Base-by-base conservation (phyloP, 768 basidiomycete species). In the Termitomyces sp. region DNA sequence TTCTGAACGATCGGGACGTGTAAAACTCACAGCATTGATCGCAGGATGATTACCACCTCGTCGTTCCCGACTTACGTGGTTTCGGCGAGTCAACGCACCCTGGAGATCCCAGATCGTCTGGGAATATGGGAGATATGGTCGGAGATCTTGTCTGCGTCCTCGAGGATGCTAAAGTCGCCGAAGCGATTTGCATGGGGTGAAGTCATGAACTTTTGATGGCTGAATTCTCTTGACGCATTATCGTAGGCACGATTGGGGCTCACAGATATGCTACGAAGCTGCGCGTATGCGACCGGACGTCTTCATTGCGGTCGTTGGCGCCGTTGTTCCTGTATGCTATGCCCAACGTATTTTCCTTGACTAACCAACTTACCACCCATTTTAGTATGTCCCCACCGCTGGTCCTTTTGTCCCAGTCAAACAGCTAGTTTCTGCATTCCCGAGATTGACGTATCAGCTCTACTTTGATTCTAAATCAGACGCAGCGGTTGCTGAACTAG, bases 181-280 rank as follows among this genome's bases (percentile, higher is more conserved):
- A 80, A 15, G 84, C 81, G 0, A 75, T 85, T 38, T 90, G 86
- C 65, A 74, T 92, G 60, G 90, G 90, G 89, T 88, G 63, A 35
- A 78, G 64, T 9, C 42, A 22, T 11, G 18, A 38, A 11, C 24
- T 49, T 51, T 58, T 44, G 32, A 55, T 12, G 7, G n/a, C 16
- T 51, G 20, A 36, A 39, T 36, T 12, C n/a, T 8, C 18, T 32
- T 39, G 9, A 33, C 55, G 56, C 55, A 20, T 62, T 9, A 28
- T 40, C 51, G 16, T 38, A 89, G 89, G 13, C 90, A 92, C 66
- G 90, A 92, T 63, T 92, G 90, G 90, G 90, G 90, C 42, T 76
- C 87, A 1, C 78, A 81, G 56, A 61, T 84, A 3, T 90, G 90
- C 63, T 88, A 85, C 65, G 87, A 91, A 69, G 84, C 87, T 12